These are phyloP conservation scores for Allomyces javanicus DNA, from an alignment of 192 early-diverging fungal genomes.

Conservation along the genomic window DNA sequence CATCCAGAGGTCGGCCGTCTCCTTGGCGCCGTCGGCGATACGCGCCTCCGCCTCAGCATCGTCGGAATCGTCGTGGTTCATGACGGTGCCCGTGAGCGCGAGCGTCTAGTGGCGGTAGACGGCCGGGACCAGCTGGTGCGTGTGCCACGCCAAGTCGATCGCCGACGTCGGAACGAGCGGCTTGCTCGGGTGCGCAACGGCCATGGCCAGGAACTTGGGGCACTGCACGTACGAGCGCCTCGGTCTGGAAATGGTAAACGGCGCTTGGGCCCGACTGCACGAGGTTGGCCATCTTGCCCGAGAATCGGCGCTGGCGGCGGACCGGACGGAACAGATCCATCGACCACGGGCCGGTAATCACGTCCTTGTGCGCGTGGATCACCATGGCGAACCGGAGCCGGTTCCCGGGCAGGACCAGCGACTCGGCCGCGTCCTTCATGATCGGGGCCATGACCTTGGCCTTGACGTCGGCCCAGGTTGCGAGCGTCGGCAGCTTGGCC, in stretches of 20 bases:
- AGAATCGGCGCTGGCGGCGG: conserved; percentile 25
- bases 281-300: conserved; percentile 22
- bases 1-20: too few species aligned
- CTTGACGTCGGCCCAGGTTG: too few species aligned
- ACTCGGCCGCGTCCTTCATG: too few species aligned
- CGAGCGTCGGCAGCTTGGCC: too few species aligned
- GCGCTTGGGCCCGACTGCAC: conserved; percentile 11
- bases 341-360: conserved; percentile 14
- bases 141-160: conserved; percentile 48
- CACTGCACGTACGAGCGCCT: conserved; percentile 21
- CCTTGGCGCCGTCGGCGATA: too few species aligned
- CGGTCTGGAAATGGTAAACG: conserved; percentile 1
- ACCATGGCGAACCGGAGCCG: conserved; percentile 3
- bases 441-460: too few species aligned
- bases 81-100: conserved; percentile 16
- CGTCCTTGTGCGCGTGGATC: conserved; percentile 13
- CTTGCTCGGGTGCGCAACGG: conserved; percentile 11
- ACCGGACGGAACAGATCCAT: conserved; percentile 27
- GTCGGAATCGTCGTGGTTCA: conserved; percentile 39
- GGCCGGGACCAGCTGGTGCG: conserved; percentile 32
- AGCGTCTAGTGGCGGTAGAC: conserved; percentile 30
- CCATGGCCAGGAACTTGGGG: conserved; percentile 23
- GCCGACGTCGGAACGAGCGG: conserved; percentile 38
- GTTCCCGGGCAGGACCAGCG: too few species aligned
- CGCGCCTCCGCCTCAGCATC: too few species aligned